Evolutionary conservation across 306 rosid genomes (phyloP).

Genomic region (Fragaria iinumae): DNA sequence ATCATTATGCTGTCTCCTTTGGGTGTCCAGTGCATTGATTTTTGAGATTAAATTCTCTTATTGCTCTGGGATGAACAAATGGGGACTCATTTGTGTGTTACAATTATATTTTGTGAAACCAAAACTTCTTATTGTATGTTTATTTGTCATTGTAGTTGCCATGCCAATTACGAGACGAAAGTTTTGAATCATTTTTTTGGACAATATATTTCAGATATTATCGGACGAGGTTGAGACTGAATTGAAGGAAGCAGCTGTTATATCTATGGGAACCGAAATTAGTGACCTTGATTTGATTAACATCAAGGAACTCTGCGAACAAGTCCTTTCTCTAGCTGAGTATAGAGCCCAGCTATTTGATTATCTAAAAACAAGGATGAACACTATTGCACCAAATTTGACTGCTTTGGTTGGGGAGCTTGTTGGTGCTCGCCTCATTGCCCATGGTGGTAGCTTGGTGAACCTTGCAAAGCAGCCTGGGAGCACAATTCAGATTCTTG

Average conservation of each 20-base stretch:
- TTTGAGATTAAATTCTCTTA: not conserved
- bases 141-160: not conserved
- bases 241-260: conserved; percentile 79
- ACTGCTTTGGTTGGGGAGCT: conserved; percentile 94
- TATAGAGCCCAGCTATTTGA: conserved; percentile 87
- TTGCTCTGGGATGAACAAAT: not conserved
- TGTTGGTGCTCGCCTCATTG: conserved; percentile 96
- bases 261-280: conserved; percentile 97
- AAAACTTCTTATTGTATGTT: not conserved
- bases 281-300: conserved; percentile 85
- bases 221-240: conserved; percentile 73
- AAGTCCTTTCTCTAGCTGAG: conserved; percentile 83
- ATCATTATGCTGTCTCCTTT: not conserved
- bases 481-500: conserved; percentile 91
- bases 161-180: not conserved
- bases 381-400: conserved; percentile 90
- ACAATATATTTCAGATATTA: conserved; percentile 47
- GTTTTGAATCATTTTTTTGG: not conserved
- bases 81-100: not conserved
- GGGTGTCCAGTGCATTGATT: not conserved
- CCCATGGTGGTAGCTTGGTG: conserved; percentile 87
- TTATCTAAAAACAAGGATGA: conserved; percentile 86
- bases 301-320: conserved; percentile 83
- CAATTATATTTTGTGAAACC: not conserved
- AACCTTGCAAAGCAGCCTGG: conserved; percentile 99